phyloP scores from a whole-genome alignment of 2,329 filamentous ascomycete genomes.

The Colletotrichum sp. region DNA sequence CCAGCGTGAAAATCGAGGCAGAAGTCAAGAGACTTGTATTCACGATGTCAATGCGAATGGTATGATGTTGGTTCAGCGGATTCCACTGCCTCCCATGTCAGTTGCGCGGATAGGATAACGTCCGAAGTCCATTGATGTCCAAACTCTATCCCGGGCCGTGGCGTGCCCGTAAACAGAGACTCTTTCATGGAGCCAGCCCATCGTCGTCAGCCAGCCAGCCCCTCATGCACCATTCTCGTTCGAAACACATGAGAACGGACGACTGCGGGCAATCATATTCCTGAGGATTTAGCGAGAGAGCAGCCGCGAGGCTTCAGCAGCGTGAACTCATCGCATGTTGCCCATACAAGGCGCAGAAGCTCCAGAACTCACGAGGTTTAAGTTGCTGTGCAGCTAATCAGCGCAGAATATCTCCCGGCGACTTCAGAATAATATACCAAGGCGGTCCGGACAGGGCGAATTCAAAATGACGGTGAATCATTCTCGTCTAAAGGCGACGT shows the following conservation, averaged over 20 bases:
- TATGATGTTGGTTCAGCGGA: not conserved
- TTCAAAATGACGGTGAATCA: conserved; percentile 6
- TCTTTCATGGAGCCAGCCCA: not conserved
- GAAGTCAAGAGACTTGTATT: not conserved
- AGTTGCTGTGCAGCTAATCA: conserved; percentile 1
- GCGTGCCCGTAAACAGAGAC: not conserved
- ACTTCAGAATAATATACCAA: not conserved
- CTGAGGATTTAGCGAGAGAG: not conserved
- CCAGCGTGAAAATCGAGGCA: not conserved
- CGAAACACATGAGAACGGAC: not conserved
- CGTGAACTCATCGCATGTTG: not conserved
- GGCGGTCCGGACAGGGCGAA: not conserved
- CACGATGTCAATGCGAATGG: not conserved
- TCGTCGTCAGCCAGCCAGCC: not conserved
- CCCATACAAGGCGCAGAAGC: not conserved
- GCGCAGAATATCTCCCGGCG: not conserved
- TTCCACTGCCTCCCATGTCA: not conserved
- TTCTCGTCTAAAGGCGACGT: not conserved
- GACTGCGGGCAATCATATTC: not conserved
- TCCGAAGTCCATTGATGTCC: not conserved
- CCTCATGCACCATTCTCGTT: not conserved
- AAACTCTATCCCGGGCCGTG: not conserved
- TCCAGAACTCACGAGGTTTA: not conserved
- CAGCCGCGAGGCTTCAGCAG: not conserved
- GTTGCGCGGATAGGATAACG: not conserved